Percentiles rank a stretch among this genome's conserved stretches.
Evolutionary conservation across 176 grass and related monocot genomes (phyloP).

Genomic region (Cenchrus americanus): DNA sequence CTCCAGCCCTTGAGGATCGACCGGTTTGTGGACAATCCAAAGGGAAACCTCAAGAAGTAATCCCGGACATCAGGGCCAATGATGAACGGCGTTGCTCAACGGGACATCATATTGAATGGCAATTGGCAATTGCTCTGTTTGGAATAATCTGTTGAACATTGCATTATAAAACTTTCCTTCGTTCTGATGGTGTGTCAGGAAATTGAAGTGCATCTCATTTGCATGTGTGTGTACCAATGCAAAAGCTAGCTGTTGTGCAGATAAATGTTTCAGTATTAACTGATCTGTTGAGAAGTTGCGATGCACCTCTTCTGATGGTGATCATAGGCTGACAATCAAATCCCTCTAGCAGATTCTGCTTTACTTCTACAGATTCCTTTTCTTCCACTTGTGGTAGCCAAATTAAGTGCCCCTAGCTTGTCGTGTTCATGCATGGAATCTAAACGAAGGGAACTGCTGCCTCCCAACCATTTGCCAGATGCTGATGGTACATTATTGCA

Average conservation of each 20-base stretch:
- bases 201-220: neutral
- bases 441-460: neutral
- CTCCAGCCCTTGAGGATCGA: slow-evolving; percentile 49
- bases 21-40: slow-evolving; percentile 55
- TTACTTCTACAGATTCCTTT: neutral
- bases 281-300: neutral
- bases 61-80: slow-evolving; percentile 27
- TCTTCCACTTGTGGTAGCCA: neutral
- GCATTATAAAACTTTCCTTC: neutral
- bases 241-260: neutral
- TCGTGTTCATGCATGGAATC: slow-evolving; percentile 22
- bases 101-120: neutral
- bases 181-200: neutral
- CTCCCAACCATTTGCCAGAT: neutral
- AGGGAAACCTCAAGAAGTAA: slow-evolving; percentile 51
- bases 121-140: neutral
- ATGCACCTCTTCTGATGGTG: neutral
- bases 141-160: neutral
- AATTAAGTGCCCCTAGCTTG: neutral
- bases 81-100: neutral
- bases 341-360: neutral
- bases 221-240: neutral
- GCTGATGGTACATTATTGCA: neutral
- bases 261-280: neutral
- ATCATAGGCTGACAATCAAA: neutral